A percentile compares a stretch with the other conserved stretches of the same genome.
These are phyloP conservation scores for Delphinella strobiligena DNA, from an alignment of 2,329 filamentous ascomycete genomes.

Conservation along the genomic window DNA sequence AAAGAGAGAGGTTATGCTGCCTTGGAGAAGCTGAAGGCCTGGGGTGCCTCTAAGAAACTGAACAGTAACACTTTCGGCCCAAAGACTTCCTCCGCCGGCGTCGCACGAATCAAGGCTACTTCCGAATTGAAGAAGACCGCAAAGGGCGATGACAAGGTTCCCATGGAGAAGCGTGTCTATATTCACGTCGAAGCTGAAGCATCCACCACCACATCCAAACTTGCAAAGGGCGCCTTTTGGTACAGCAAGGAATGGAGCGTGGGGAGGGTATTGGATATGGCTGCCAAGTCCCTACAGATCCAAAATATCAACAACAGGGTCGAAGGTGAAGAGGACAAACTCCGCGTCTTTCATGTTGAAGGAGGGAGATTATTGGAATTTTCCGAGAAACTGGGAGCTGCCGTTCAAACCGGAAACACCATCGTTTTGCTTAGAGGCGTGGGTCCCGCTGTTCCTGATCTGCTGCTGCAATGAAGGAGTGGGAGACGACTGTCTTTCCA, in stretches of 20 bases:
- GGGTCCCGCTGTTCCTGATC: conserved; percentile 58
- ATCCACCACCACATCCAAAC: conserved; percentile 71
- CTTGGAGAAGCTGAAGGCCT: conserved; percentile 64
- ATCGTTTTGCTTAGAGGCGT: conserved; percentile 80
- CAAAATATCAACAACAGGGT: conserved; percentile 75
- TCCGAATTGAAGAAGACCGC: conserved; percentile 74
- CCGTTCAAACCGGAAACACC: conserved; percentile 71
- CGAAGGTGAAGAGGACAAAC: conserved; percentile 61
- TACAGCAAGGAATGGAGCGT: conserved; percentile 68
- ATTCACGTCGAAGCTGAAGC: conserved; percentile 82
- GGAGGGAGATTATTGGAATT: conserved; percentile 79
- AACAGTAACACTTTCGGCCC: conserved; percentile 37
- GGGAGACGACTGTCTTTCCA: no score
- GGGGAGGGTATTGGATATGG: conserved; percentile 66
- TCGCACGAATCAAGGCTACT: conserved; percentile 55
- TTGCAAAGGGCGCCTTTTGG: conserved; percentile 49
- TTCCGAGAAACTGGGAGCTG: conserved; percentile 66
- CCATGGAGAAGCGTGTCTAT: conserved; percentile 77
- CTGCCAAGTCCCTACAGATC: conserved; percentile 64
- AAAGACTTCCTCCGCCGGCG: conserved; percentile 38
- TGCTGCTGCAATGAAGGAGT: conserved; percentile 52
- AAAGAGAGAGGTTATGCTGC: conserved; percentile 59
- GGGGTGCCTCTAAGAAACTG: conserved; percentile 57
- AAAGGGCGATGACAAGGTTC: conserved; percentile 77
- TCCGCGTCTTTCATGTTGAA: conserved; percentile 89